Percentiles rank a stretch among this genome's conserved stretches.
Conservation (phyloP, 2,329 filamentous ascomycete species). For the Gliomastix tumulicola region DNA sequence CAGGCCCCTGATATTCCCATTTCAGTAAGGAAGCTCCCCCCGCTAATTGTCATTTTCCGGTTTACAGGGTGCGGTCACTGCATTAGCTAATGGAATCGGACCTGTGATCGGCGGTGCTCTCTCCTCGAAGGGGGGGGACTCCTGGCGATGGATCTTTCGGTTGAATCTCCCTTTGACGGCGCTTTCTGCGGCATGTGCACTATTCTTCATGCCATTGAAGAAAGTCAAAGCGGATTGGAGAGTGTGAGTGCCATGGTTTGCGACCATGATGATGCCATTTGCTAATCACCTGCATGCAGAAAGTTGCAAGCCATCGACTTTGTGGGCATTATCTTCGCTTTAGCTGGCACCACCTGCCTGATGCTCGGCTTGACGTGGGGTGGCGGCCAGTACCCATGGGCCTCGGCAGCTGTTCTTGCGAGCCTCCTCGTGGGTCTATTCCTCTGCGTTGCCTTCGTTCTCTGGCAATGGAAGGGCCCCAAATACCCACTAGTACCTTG, state of each 20-base stretch:
- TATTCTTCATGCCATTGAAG: constrained; percentile 51
- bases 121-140: constrained; percentile 33
- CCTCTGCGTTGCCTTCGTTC: constrained; percentile 30
- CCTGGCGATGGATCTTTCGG: constrained; percentile 47
- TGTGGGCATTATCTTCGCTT: constrained; percentile 34
- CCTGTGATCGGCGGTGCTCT: constrained; percentile 46
- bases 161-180: constrained; percentile 45
- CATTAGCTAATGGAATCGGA: constrained; percentile 45
- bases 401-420: constrained; percentile 33
- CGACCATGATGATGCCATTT: neutral
- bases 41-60: neutral
- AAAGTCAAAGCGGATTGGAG: constrained; percentile 45
- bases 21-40: neutral
- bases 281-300: constrained; percentile 8
- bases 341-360: constrained; percentile 40
- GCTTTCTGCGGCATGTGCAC: constrained; percentile 34
- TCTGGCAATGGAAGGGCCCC: constrained; percentile 42
- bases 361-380: constrained; percentile 47
- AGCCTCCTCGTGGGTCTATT: constrained; percentile 35
- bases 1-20: no score
- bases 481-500: constrained; percentile 38
- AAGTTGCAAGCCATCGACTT: constrained; percentile 47
- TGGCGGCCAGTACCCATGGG: constrained; percentile 41
- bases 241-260: constrained; percentile 17
- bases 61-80: constrained; percentile 38